These are phyloP conservation scores for Myriosclerotinia curreyana DNA, from an alignment of 2,329 filamentous ascomycete genomes.

Conservation along the genomic window DNA sequence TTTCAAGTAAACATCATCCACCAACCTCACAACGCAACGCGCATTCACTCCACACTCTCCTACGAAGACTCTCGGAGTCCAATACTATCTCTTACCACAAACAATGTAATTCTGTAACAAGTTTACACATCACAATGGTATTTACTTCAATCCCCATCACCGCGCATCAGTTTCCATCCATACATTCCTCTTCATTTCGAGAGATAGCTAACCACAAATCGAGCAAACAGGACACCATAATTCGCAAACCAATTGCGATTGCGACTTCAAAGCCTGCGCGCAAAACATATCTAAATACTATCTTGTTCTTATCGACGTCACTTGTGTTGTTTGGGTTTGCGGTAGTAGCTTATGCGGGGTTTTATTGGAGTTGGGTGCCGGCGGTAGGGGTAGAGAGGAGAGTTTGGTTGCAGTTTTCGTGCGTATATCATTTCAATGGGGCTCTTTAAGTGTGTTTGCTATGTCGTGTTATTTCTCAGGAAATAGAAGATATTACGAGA, in stretches of 20 bases:
- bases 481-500: not conserved
- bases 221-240: conserved; percentile 47
- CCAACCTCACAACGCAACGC: conserved; percentile 14
- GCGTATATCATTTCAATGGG: conserved; percentile 28
- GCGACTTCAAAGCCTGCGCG: conserved; percentile 60
- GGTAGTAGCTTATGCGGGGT: conserved; percentile 59
- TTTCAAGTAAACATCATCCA: conserved; percentile 6
- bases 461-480: too few relatives aligned
- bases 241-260: conserved; percentile 52
- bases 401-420: conserved; percentile 65
- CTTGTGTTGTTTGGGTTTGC: conserved; percentile 56
- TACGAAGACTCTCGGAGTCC: not conserved
- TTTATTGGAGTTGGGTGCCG: conserved; percentile 68
- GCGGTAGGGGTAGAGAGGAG: conserved; percentile 59
- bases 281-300: conserved; percentile 59
- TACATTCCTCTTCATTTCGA: conserved; percentile 1
- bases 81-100: not conserved
- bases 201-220: not conserved
- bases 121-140: not conserved
- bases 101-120: not conserved
- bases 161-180: not conserved
- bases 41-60: not conserved
- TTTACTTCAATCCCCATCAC: not conserved
- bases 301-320: conserved; percentile 45
- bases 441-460: not conserved